phyloP scores from a whole-genome alignment of 495 filamentous ascomycete species.

The Trichocladium uniseriatum region DNA sequence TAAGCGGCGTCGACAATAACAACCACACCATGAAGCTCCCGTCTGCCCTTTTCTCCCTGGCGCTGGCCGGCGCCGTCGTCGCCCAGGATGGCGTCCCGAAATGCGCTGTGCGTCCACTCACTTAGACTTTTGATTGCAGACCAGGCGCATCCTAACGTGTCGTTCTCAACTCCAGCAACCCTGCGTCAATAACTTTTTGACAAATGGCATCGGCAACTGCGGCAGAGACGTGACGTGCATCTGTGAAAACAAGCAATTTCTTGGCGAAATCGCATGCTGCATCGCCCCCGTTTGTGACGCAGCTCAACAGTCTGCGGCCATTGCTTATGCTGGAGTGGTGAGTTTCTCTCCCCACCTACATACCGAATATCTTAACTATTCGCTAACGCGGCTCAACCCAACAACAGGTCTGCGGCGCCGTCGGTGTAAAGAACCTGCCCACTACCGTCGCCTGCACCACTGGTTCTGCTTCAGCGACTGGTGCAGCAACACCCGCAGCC shows the following conservation, averaged over 20 bases:
- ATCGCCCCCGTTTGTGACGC: conserved; percentile 44
- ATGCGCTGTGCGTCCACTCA: conserved; percentile 42
- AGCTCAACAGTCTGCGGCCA: conserved; percentile 42
- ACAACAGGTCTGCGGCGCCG: conserved; percentile 25
- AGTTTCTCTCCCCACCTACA: neutral
- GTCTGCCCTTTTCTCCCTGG: conserved; percentile 24
- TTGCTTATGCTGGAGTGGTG: conserved; percentile 24
- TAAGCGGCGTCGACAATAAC: neutral
- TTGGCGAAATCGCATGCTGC: conserved; percentile 58
- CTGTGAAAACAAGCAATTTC: conserved; percentile 50
- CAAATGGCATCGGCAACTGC: conserved; percentile 44
- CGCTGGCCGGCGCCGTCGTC: conserved; percentile 23
- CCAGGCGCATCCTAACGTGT: conserved; percentile 1
- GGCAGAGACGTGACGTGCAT: conserved; percentile 56
- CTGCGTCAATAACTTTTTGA: conserved; percentile 45
- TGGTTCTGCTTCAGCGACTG: too few species aligned
- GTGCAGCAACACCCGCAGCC: conserved; percentile 14
- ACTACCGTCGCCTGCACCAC: conserved; percentile 26
- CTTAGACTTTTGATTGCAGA: neutral
- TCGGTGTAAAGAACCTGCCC: conserved; percentile 30
- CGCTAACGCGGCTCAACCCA: neutral
- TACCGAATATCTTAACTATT: neutral
- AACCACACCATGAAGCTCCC: conserved; percentile 31
- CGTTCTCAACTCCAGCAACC: conserved; percentile 30
- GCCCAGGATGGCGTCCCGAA: conserved; percentile 40